Evolutionary conservation across 1,284 basidiomycete genomes (phyloP), one percentile per base, ranked within the genome.

Genomic region (Puccinia novopanici): DNA sequence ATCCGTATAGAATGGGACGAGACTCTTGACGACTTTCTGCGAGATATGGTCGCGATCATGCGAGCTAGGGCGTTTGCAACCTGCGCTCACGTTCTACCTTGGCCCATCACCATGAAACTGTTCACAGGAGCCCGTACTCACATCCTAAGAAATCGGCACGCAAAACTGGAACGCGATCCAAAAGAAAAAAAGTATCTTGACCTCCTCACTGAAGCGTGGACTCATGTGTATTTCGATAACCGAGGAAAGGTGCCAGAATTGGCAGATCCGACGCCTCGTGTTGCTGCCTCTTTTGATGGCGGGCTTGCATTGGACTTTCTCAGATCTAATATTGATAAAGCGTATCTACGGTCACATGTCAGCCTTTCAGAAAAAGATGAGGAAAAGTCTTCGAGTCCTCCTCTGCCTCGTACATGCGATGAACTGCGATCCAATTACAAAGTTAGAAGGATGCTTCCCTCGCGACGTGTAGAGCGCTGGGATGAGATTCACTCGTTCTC

Each of bases 171-270:
- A 27, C 71, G 71, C 30, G 71, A 74, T 50, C 70, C 70, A 9
- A 55, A 50, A 27, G 71, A 80, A 22, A 73, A 80, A n/a, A 74
- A 63, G 24, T 80, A 80, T 54, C 68, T 80, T 52, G 71, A 80
- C 65, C 71, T 80, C 52, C 52, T 80, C 22, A 67, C 78, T 15
- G 78, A 80, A 63, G 70, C 78, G 34, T 80, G 78, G 78, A 74
- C 70, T 19, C 71, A 80, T 67, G 15, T 80, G 13, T 80, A 80
- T 48, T 74, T 80, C 37, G 71, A 74, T 40, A 73, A 80, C 24
- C 78, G 78, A 48, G 78, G 78, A 24, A 79, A 79, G 45, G 59
- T 74, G 52, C 57, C 55, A 13, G 78, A 80, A 68, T 74, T 80
- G 37, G 13, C 34, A 24, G 78, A 80, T 37, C 71, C 71, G 40